These are phyloP conservation scores for Mortierella sp. DNA, from an alignment of 371 early-diverging fungal species.

Conservation along the genomic window DNA sequence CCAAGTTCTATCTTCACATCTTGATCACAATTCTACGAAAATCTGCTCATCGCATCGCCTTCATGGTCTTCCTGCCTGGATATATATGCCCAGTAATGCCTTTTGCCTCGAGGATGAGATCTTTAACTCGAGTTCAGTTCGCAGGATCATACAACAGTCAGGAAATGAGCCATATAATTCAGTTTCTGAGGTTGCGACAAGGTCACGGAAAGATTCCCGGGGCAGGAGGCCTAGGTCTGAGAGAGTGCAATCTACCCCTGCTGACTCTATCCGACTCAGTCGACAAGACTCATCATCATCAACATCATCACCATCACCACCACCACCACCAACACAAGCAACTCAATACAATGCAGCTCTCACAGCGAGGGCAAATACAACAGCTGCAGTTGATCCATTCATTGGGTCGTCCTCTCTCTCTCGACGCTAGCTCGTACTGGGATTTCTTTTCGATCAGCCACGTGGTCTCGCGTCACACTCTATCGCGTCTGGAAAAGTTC, in stretches of 20 bases:
- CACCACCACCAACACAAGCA: neutral
- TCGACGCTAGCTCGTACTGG: slow-evolving; percentile 6
- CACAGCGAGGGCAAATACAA: neutral
- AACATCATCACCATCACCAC: neutral
- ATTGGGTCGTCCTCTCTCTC: neutral
- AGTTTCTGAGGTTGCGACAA: slow-evolving; percentile 7
- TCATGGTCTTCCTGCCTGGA: slow-evolving; percentile 14
- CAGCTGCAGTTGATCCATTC: slow-evolving; percentile 14
- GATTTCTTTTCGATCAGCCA: slow-evolving; percentile 12
- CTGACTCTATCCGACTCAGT: neutral
- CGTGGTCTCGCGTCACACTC: slow-evolving; percentile 6
- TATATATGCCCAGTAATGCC: slow-evolving; percentile 2
- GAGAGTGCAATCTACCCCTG: slow-evolving; percentile 2
- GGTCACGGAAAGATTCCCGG: neutral
- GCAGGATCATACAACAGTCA: neutral
- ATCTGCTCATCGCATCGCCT: neutral
- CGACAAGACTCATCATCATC: neutral
- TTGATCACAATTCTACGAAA: neutral
- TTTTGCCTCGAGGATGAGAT: slow-evolving; percentile 1
- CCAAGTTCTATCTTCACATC: slow-evolving; percentile 12
- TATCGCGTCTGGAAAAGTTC: slow-evolving; percentile 6
- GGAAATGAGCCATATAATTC: slow-evolving; percentile 2
- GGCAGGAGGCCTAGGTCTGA: slow-evolving; percentile 7
- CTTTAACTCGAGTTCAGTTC: slow-evolving; percentile 4
- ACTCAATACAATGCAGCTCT: neutral